A percentile compares a stretch with the other conserved stretches of the same genome.
These are phyloP conservation scores for Cordyceps fumosorosea DNA, from an alignment of 2,329 filamentous ascomycete genomes.

Conservation along the genomic window DNA sequence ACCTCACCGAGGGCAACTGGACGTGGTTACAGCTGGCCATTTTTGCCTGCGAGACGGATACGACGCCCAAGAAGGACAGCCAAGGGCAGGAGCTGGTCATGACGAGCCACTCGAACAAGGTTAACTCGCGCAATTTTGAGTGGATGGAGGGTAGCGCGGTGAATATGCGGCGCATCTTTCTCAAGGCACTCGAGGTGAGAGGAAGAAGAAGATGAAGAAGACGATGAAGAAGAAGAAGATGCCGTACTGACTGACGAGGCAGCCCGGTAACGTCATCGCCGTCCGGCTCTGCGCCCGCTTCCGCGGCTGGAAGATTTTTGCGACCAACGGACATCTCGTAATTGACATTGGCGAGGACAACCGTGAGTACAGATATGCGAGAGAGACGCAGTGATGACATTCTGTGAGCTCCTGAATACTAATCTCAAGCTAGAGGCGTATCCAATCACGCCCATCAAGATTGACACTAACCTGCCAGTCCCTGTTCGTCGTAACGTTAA, in stretches of 20 bases:
- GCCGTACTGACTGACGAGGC: not conserved
- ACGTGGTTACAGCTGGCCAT: slow-evolving; percentile 16
- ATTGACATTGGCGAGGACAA: slow-evolving; percentile 12
- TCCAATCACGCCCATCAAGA: not conserved
- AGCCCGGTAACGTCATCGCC: slow-evolving; percentile 13
- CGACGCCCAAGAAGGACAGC: not conserved
- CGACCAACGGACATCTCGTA: slow-evolving; percentile 6
- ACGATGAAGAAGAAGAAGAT: too few relatives aligned
- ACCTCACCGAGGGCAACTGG: slow-evolving; percentile 10
- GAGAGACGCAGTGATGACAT: too few relatives aligned
- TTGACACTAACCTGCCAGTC: not conserved
- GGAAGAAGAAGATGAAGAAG: too few relatives aligned
- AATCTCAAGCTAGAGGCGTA: not conserved
- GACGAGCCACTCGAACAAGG: slow-evolving; percentile 10
- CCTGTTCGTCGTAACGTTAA: not conserved
- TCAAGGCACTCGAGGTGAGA: slow-evolving; percentile 10
- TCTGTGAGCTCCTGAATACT: too few relatives aligned
- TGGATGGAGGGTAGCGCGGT: slow-evolving; percentile 11
- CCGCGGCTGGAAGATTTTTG: slow-evolving; percentile 5
- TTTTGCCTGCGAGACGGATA: not conserved
- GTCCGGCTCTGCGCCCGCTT: slow-evolving; percentile 15
- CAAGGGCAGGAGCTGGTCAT: slow-evolving; percentile 5
- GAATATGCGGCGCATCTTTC: slow-evolving; percentile 4
- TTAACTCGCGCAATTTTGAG: not conserved
- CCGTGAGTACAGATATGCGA: not conserved